Percentiles rank a stretch among this genome's conserved stretches.
Evolutionary conservation across 176 grass and related monocot species (phyloP).

Genomic region (Oropetium thomaeum): DNA sequence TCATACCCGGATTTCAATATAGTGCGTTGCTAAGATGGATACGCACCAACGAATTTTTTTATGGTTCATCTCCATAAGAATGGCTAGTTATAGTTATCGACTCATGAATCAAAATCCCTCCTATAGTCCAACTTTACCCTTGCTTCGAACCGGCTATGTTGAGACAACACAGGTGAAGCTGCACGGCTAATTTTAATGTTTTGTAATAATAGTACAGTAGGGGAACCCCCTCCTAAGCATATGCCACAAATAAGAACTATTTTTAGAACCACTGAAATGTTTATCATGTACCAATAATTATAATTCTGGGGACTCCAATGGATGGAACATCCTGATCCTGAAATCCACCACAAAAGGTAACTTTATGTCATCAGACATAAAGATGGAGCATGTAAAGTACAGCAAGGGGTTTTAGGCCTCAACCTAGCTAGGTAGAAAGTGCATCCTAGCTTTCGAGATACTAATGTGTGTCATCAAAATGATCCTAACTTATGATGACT

Average conservation of each 20-base stretch:
- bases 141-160: no score
- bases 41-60: no score
- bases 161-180: no score
- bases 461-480: constrained; percentile 46
- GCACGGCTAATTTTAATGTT: no score
- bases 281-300: not conserved
- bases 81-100: no score
- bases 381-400: constrained; percentile 11
- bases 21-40: no score
- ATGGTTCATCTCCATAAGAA: no score
- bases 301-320: not conserved
- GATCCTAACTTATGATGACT: constrained; percentile 40
- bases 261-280: not conserved
- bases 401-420: constrained; percentile 39
- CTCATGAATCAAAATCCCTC: no score
- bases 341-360: not conserved
- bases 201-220: not conserved
- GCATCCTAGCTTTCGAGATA: constrained; percentile 26
- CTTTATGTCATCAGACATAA: not conserved
- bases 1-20: no score
- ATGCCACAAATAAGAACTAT: not conserved
- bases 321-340: not conserved
- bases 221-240: not conserved
- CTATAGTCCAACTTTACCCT: no score
- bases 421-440: constrained; percentile 40